These are phyloP conservation scores for Tolypocladium guangdongense DNA, from an alignment of 2,329 filamentous ascomycete genomes.

Conservation along the genomic window DNA sequence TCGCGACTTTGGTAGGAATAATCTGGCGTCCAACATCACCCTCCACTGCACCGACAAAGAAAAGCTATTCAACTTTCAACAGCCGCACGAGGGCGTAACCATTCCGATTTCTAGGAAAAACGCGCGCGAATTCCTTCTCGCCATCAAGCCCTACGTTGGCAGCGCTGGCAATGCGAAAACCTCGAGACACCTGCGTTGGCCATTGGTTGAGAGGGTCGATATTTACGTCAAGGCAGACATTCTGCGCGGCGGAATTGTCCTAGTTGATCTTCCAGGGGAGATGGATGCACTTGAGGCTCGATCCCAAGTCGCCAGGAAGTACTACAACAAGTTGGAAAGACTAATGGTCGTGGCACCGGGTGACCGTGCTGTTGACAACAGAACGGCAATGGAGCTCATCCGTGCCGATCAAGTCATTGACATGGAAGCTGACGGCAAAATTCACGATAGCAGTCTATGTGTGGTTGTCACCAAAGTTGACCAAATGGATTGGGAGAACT, in stretches of 20 bases:
- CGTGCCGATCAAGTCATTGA: conserved; percentile 3
- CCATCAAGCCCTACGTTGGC: conserved; percentile 5
- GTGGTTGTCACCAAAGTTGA: conserved; percentile 8
- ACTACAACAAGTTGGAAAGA: conserved; percentile 3
- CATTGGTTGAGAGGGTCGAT: conserved; percentile 7
- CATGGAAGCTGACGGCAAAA: conserved; percentile 7
- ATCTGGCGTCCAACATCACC: neutral
- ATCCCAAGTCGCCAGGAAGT: conserved; percentile 3
- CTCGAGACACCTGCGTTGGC: conserved; percentile 2
- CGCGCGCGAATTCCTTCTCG: neutral
- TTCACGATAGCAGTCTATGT: conserved; percentile 1
- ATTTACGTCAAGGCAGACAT: conserved; percentile 4
- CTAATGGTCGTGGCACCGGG: conserved; percentile 6
- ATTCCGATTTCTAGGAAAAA: neutral
- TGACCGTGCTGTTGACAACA: conserved; percentile 7
- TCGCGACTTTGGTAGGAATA: neutral
- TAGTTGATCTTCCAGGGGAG: conserved; percentile 9
- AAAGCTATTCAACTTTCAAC: neutral
- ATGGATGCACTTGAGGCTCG: conserved; percentile 6
- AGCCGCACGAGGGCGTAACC: neutral
- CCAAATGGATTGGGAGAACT: conserved; percentile 2
- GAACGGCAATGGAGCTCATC: conserved; percentile 6
- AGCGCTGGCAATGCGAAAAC: neutral
- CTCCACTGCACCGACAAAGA: neutral
- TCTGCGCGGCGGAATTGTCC: conserved; percentile 6